phyloP scores from a whole-genome alignment of 805 yeast species.

The Kluyveromyces lactis region DNA sequence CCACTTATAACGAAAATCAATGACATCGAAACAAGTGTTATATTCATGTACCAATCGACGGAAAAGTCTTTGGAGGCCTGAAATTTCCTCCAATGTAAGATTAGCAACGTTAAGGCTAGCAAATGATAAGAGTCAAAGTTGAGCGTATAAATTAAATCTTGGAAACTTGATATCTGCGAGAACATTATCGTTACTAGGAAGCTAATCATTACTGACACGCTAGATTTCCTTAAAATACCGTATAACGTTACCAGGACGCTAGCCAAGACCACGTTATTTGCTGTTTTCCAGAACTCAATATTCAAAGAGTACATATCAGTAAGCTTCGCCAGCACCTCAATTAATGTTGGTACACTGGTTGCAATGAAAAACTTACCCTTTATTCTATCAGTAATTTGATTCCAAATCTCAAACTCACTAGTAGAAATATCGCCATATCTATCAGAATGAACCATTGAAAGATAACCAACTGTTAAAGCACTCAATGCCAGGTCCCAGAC shows the following conservation, averaged over 20 bases:
- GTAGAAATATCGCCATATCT: not conserved
- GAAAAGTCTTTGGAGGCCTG: not conserved
- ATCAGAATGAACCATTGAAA: not conserved
- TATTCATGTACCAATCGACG: not conserved
- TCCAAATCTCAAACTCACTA: not conserved
- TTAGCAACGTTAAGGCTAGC: not conserved
- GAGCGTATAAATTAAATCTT: not conserved
- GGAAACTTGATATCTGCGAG: not conserved
- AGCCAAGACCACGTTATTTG: not conserved
- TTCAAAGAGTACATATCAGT: not conserved
- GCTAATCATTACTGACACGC: not conserved
- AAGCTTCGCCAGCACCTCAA: not conserved
- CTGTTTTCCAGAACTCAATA: not conserved
- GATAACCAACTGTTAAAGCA: not conserved
- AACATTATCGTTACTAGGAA: not conserved
- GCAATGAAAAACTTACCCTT: conserved; percentile 2
- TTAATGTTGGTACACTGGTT: not conserved
- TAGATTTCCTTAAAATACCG: not conserved
- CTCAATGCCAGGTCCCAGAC: not conserved
- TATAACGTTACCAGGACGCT: not conserved
- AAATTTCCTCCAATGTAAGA: not conserved
- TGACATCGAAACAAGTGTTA: not conserved
- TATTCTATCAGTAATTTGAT: not conserved
- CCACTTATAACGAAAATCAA: not conserved
- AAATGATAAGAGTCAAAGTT: not conserved